Percentiles rank a stretch among this genome's conserved stretches.
phyloP scores from a whole-genome alignment of 805 yeast species.

The Schizosaccharomyces osmophilus region DNA sequence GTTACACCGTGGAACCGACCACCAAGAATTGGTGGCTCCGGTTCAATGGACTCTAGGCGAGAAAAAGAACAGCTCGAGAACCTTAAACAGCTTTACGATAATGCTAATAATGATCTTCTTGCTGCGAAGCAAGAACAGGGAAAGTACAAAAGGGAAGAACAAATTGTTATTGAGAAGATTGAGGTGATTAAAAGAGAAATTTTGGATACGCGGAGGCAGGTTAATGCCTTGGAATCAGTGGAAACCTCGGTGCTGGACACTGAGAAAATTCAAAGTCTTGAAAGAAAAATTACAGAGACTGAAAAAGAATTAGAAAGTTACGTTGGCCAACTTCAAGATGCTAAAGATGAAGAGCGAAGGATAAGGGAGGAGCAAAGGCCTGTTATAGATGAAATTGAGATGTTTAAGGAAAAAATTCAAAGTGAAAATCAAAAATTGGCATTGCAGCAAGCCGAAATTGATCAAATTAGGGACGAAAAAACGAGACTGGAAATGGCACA shows the following conservation, averaged over 20 bases:
- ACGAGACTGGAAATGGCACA: background rate
- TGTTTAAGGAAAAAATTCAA: background rate
- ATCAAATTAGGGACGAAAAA: background rate
- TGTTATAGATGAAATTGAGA: background rate
- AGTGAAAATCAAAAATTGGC: background rate
- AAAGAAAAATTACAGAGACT: background rate
- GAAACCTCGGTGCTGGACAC: background rate
- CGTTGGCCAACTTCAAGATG: background rate
- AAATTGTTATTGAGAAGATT: background rate
- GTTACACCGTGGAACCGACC: slow-evolving; percentile 12
- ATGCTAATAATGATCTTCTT: background rate
- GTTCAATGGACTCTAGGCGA: background rate
- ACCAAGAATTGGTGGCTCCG: background rate
- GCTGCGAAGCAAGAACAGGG: background rate
- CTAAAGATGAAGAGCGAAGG: background rate
- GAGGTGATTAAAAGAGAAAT: background rate
- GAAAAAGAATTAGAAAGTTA: background rate
- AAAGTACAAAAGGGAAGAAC: background rate
- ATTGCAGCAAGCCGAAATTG: background rate
- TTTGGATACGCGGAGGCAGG: background rate
- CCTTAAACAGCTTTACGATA: background rate
- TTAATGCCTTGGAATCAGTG: background rate
- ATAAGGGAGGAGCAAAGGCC: background rate
- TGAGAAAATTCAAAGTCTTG: background rate
- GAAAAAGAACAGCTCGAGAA: background rate